Percentiles rank a stretch among this genome's conserved stretches.
These are phyloP conservation scores for Talaromyces sp. DNA, from an alignment of 2,329 filamentous ascomycete species.

Conservation along the genomic window DNA sequence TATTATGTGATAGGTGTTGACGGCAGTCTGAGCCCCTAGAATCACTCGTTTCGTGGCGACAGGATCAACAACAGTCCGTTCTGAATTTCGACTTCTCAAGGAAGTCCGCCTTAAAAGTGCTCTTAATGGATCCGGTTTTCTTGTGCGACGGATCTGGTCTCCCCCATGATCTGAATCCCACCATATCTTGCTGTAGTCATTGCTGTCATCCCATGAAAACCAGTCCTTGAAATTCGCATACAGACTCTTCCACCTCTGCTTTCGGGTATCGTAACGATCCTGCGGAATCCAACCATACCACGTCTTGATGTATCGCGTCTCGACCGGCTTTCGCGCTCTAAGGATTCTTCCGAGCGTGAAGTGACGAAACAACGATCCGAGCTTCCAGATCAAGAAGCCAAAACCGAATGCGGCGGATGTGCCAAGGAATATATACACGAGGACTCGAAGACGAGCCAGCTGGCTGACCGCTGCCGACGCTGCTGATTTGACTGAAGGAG, in stretches of 20 bases:
- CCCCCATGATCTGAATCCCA: conserved; percentile 33
- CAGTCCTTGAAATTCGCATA: conserved; percentile 25
- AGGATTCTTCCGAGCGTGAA: conserved; percentile 36
- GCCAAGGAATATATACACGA: conserved; percentile 34
- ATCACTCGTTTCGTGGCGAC: background rate
- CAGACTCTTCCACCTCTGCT: conserved; percentile 23
- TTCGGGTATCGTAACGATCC: conserved; percentile 31
- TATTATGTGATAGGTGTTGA: background rate
- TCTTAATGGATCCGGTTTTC: background rate
- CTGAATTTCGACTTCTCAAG: background rate
- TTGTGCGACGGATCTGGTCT: background rate
- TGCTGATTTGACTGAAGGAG: conserved; percentile 16
- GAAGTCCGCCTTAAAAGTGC: background rate
- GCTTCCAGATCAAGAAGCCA: conserved; percentile 39
- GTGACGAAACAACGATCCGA: conserved; percentile 34
- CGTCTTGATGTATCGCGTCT: conserved; percentile 36
- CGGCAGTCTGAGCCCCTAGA: background rate
- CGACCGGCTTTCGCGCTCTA: conserved; percentile 28
- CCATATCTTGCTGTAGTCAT: conserved; percentile 41
- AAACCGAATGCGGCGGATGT: conserved; percentile 38
- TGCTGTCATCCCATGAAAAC: conserved; percentile 34
- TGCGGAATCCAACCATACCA: conserved; percentile 43
- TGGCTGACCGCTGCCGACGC: conserved; percentile 9
- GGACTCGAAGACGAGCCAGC: conserved; percentile 29
- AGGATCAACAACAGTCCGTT: background rate